Base-by-base conservation (phyloP, 768 basidiomycete genomes). In the Russula virescens region DNA sequence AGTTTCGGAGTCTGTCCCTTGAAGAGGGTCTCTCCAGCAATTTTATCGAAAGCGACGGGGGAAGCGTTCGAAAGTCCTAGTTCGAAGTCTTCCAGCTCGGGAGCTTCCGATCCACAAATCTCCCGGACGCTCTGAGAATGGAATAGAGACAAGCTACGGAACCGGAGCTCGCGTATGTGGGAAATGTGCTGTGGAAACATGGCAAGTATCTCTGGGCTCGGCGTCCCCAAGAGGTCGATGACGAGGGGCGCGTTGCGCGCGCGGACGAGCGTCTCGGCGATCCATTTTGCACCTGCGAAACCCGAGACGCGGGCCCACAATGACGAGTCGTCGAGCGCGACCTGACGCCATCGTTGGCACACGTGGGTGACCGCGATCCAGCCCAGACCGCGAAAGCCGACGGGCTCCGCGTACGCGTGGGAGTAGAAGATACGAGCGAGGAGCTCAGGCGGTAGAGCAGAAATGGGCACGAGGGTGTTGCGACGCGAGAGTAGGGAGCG, bases 371-470 rank as follows among this genome's bases (percentile, higher is more conserved):
- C 54, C 13, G 2, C 38, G 38, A 38, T 11, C 38, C 38, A 38
- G 5, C 38, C 38, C 38, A 38, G 8, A 2, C 10, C 13, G 8
- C 2, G 38, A 6, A 11, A 2, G 38, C 10, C 38, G 38, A 38
- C 38, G 2, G 13, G 38, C 2, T 7, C 5, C n/a, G 26, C 34
- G 11, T 45, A 23, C 16, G 31, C 16, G 26, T 25, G 34, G 25
- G 55, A 45, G 19, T 21, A 35, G 45, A 64, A 64, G 23, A 64
- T 47, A 10, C 48, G 63, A 0, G 60, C 40, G 23, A 64, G 63
- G 11, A 61, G 45, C 43, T 64, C 59, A 18, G 63, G 55, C 3
- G 59, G 63, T 1, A 64, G 63, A 16, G 35, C 14, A 46, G 43
- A 61, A 31, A 64, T 56, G 10, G 40, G 48, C 1, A 34, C 40